Percentiles rank a stretch among this genome's conserved stretches.
Evolutionary conservation across 106 monocot species (phyloP).

Genomic region (Dioscorea dumetorum): DNA sequence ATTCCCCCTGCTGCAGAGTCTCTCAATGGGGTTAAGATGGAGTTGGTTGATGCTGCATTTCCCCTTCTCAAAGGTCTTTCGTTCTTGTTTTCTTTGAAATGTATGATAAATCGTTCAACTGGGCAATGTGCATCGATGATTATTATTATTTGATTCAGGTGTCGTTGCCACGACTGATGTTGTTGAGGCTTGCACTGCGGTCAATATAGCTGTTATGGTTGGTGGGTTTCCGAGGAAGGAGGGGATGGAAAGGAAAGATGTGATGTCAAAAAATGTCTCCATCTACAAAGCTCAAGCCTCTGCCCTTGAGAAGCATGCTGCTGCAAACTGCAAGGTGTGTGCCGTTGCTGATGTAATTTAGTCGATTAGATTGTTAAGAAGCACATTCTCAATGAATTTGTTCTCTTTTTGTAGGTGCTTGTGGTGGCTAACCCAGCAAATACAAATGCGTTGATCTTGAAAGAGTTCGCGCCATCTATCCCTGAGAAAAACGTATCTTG

Average conservation of each 20-base stretch:
- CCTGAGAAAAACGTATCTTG: conserved; percentile 77
- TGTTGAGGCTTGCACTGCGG: conserved; percentile 71
- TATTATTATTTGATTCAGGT: conserved; percentile 20
- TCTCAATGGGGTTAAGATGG: conserved; percentile 6
- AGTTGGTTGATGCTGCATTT: conserved; percentile 9
- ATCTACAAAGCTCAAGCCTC: conserved; percentile 90
- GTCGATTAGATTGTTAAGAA: background rate
- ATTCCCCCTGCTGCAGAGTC: conserved; percentile 38
- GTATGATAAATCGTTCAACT: background rate
- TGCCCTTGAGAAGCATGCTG: conserved; percentile 67
- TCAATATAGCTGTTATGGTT: conserved; percentile 77
- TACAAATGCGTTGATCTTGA: conserved; percentile 81
- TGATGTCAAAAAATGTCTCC: conserved; percentile 90
- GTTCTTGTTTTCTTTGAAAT: background rate
- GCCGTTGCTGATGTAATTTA: background rate
- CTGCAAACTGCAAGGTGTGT: conserved; percentile 78
- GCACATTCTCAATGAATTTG: background rate
- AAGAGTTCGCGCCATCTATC: conserved; percentile 79
- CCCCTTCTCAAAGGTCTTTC: conserved; percentile 6
- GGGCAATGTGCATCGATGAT: background rate
- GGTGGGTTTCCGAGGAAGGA: conserved; percentile 86
- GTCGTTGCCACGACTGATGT: conserved; percentile 78
- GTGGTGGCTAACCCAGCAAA: conserved; percentile 84
- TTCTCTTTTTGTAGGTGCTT: conserved; percentile 43
- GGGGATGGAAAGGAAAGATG: conserved; percentile 91